Base-by-base conservation (phyloP, 139 green algal genomes). In the Haematococcus lacustris region DNA sequence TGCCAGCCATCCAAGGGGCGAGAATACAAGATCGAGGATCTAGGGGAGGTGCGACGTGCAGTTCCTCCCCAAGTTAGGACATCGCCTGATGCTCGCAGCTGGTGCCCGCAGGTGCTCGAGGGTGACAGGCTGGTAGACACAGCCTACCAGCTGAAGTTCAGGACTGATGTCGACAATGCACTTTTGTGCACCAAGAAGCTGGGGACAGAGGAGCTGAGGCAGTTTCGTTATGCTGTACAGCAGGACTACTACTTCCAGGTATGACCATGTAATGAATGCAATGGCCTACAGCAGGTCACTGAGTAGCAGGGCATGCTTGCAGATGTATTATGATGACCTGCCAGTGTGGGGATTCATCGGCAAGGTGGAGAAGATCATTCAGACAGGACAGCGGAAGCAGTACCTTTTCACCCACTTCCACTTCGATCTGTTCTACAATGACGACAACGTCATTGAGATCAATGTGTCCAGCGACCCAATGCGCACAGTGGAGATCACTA, bases 211-310 rank as follows among this genome's bases (percentile, higher is more conserved):
- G 93, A 98, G 23, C 65, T 99, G 39, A 71, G 91, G 33, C 83
- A 85, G 51, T 92, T 98, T 34, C 75, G 91, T 0, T 77, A 89
- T 50, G 89, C 91, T 7, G 81, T 98, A 13, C 77, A 83, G 60
- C 78, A 94, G 68, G 94, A 99, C 75, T 98, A 96, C 80, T 99
- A 99, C 84, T 99, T 98, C 74, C 93, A 98, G 86, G 91, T 86
- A 37, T 6, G 70, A 30, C 26, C 53, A 61, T 59, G 43, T 61
- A 64, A 38, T 71, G 38, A 39, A 38, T 47, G 13, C 4, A 43
- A 53, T 47, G 26, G 21, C 39, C 2, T 2, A 34, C n/a, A n/a
- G n/a, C n/a, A n/a, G n/a, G n/a, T n/a, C n/a, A n/a, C n/a, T n/a
- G n/a, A n/a, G n/a, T n/a, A n/a, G n/a, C n/a, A n/a, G n/a, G 26